Base-by-base conservation (phyloP, 225 moss, liverwort and hornwort genomes). In the Thuidium tamariscinum region DNA sequence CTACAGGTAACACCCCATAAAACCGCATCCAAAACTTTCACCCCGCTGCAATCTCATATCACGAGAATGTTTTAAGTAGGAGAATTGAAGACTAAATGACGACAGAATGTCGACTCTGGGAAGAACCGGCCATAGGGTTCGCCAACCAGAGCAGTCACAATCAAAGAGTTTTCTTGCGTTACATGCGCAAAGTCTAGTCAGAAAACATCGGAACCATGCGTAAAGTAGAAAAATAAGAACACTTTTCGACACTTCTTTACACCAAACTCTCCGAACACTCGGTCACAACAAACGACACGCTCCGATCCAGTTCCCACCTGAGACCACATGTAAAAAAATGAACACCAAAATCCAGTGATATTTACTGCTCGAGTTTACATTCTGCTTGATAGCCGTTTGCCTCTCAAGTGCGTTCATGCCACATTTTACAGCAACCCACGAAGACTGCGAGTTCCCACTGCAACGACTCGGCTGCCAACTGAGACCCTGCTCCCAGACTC, bases 341-440 rank as follows among this genome's bases (percentile, higher is more conserved):
- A 86, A 92, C 88, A 86, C 90, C 86, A 90, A 92, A 89, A 92
- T 88, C 90, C 90, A 92, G 88, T 91, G 88, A 90, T 90, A 88
- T 88, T 82, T 92, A 90, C 90, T 92, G 82, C 90, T 87, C 63
- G 67, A 92, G 88, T 86, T 92, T 88, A 90, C 92, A 92, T 88
- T 90, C 88, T 86, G 88, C 74, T 91, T 88, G 87, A 83, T 91
- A 82, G 89, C 66, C 36, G 55, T 55, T 51, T 81, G 79, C 82
- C 90, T 83, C 86, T 78, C 72, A n/a, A 78, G 71, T 61, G 84
- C 85, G 62, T 19, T 54, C 78, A 34, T 74, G 90, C 85, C 83
- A 89, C 49, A 48, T 69, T 89, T 70, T 79, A 86, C 89, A 84
- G 89, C 85, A 74, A 86, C 79, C 79, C 84, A 25, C 42, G 37